Percentiles rank a stretch among this genome's conserved stretches.
Conservation (phyloP, 495 filamentous ascomycete genomes). For the Xylaria telfairii region DNA sequence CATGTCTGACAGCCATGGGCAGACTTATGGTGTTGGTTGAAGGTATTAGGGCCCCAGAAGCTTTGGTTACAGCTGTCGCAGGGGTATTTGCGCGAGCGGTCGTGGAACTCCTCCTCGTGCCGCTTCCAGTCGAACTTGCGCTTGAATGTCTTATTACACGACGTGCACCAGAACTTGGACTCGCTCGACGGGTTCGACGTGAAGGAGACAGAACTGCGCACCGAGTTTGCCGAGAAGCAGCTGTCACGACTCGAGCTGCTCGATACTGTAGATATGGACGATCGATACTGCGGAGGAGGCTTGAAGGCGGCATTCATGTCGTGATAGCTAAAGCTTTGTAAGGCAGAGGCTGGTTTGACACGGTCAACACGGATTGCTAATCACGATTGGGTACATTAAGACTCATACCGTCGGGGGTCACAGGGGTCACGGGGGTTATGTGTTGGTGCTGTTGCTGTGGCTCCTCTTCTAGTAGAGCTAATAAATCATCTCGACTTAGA, state of each 20-base stretch:
- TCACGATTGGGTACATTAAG: constrained; percentile 7
- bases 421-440: constrained; percentile 7
- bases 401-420: constrained; percentile 35
- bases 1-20: constrained; percentile 57
- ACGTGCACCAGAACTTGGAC: constrained; percentile 57
- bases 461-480: constrained; percentile 38
- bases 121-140: constrained; percentile 61
- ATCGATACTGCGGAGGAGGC: constrained; percentile 37
- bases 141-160: constrained; percentile 57
- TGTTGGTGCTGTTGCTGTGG: constrained; percentile 27
- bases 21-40: constrained; percentile 59
- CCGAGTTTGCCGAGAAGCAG: constrained; percentile 43
- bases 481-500: constrained; percentile 36
- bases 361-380: constrained; percentile 18
- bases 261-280: constrained; percentile 52
- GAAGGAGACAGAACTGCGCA: constrained; percentile 48
- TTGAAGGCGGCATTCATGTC: constrained; percentile 35
- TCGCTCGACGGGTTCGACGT: constrained; percentile 32
- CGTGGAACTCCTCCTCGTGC: constrained; percentile 60
- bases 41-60: constrained; percentile 58
- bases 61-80: constrained; percentile 56
- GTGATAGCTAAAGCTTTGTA: constrained; percentile 37
- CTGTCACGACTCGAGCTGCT: constrained; percentile 46
- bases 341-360: constrained; percentile 22
- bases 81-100: constrained; percentile 57